Evolutionary conservation across 768 basidiomycete species (phyloP), one percentile per base, ranked within the genome.

Genomic region (Boletus rubescentipes): DNA sequence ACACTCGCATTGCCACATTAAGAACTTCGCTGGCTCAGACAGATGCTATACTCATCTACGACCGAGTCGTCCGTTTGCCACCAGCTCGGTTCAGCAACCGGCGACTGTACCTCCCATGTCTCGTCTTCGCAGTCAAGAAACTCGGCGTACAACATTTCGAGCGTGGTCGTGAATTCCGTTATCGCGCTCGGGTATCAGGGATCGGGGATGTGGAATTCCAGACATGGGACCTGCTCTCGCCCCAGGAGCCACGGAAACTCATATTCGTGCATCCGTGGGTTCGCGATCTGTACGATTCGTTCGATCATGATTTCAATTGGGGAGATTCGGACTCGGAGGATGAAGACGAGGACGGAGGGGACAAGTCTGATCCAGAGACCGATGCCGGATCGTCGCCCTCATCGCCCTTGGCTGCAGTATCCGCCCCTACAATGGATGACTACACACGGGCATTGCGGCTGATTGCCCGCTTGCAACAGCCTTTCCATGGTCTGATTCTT

Each of bases 181-280:
- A n/a, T n/a, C n/a, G n/a, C n/a, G n/a, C n/a, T n/a, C n/a, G n/a
- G n/a, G n/a, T n/a, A n/a, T n/a, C n/a, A n/a, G n/a, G n/a, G n/a
- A n/a, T n/a, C n/a, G n/a, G n/a, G n/a, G n/a, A n/a, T n/a, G n/a
- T n/a, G n/a, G n/a, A n/a, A n/a, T 31, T 56, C 34, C n/a, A 8
- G 20, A 42, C 55, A 7, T 16, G 29, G 5, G 44, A 42, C 14
- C 29, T 5, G 18, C 44, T 51, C 10, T 31, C 47, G 35, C 4
- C 34, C 15, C n/a, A 0, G 7, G 44, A 41, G 7, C 32, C 37
- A 5, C 49, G 38, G 10, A 32, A 38, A 21, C 32, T 51, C 10
- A n/a, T 35, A 12, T 35, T 58, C 16, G 44, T 51, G 2, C 45
- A 54, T 21, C 57, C 57, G 5, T 54, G 57, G 57, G 41, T 54